Conservation (phyloP, 306 rosid genomes). For the Casuarina equisetifolia region DNA sequence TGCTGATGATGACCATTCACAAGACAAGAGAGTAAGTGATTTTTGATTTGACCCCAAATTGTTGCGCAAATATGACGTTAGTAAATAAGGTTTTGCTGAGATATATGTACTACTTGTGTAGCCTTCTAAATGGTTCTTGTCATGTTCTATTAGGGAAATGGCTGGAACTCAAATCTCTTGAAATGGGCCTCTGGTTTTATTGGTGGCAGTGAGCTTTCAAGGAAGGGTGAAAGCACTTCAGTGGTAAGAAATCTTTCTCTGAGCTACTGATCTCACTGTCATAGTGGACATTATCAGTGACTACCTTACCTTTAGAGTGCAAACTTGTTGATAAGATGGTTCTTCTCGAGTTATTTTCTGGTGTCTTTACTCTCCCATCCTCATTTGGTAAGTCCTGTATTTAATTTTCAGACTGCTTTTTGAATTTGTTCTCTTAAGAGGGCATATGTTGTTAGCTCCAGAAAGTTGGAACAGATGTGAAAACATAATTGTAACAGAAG, state of each 20-base stretch:
- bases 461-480: too few relatives aligned
- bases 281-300: neutral
- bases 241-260: constrained; percentile 43
- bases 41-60: neutral
- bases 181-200: constrained; percentile 97
- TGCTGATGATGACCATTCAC: constrained; percentile 45
- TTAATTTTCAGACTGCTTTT: neutral
- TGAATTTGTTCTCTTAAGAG: neutral
- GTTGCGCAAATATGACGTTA: neutral
- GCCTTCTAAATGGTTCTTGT: constrained; percentile 22
- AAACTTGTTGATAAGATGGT: neutral
- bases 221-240: constrained; percentile 50
- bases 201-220: constrained; percentile 59
- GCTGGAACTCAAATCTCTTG: constrained; percentile 83
- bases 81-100: constrained; percentile 8
- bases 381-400: neutral
- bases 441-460: neutral
- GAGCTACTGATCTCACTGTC: neutral
- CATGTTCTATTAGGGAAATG: constrained; percentile 51
- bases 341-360: neutral
- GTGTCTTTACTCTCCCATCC: neutral
- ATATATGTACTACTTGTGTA: constrained; percentile 13
- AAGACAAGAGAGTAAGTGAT: constrained; percentile 62
- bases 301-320: neutral
- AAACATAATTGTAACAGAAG: too few relatives aligned